Base-by-base conservation (phyloP, 176 grass and related monocot genomes). In the Triticum timopheevii region DNA sequence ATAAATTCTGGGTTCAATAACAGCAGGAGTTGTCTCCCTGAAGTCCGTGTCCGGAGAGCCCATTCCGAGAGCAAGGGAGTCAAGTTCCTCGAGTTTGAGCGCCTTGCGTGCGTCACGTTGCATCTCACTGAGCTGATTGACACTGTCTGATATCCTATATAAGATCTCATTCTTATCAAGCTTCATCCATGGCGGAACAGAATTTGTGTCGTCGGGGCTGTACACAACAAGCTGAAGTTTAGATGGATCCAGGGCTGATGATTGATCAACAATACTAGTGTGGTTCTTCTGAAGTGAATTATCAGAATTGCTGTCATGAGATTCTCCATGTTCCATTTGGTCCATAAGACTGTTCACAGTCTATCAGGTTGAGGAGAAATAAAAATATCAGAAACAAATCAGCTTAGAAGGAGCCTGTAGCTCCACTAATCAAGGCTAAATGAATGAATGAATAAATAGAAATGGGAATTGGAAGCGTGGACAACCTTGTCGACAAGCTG, bases 1-100 rank as follows among this genome's bases (percentile, higher is more conserved):
- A 47, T 65, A 65, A 65, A 80, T 65, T 65, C 13, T 44, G 15
- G 61, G 59, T 30, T 80, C 78, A 45, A 24, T 65, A 23, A 80
- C 61, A 25, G 45, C 34, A 44, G 78, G 78, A 65, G 61, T 80
- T 65, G 78, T 80, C 78, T 80, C 78, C 61, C 78, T 80, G 7
- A 80, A 45, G 61, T 80, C 78, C 23, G 28, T 36, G 25, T 47
- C 36, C 11, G 61, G 4, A 65, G 36, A 61, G 4, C 8, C 5
- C 61, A 28, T 80, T 65, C 36, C 17, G 38, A 65, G 61, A 45
- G 78, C 78, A 65, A 80, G 23, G 23, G 27, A 11, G 61, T 80
- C 61, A 1, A 80, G 61, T 7, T 80, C 78, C 61, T 80, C 78
- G 10, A 80, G 59, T 10, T 65, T 65, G 61, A 80, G 61, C 0